Evolutionary conservation across 106 monocot species (phyloP), one percentile per base, ranked within the genome.

Genomic region (Chionographis japonica): DNA sequence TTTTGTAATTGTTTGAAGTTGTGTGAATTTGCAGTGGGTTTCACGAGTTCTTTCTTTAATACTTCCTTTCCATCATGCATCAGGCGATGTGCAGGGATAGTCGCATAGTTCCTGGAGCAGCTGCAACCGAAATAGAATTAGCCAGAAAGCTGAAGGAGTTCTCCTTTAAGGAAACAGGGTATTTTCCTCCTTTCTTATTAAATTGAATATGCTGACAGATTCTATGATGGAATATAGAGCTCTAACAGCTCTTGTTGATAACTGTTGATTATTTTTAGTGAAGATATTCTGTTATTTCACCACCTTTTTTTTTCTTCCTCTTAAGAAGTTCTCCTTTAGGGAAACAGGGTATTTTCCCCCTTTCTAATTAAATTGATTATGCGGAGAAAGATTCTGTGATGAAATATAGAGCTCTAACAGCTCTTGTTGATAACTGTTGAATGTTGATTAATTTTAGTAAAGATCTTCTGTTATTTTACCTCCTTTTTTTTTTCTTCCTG

Each of bases 11-110:
- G 37, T 53, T 9, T 39, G 4, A 13, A 63, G n/a, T 19, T 36
- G 38, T 16, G 10, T 36, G 27, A 3, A 2, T 7, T 8, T n/a
- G 2, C 27, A 38, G 46, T 2, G 12, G 49, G 10, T 65, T 6
- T 65, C n/a, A 1, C 7, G 9, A 38, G 10, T n/a, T 15, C 0
- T 62, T 63, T 16, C 37, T 51, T 37, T 52, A 20, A 66, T 51
- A 0, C 46, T 14, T 54, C 7, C 37, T 40, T 79, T 51, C 35
- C 16, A 17, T 63, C 37, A 13, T 16, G 60, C 17, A 58, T 63
- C 66, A 94, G 95, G 91, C 95, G n/a, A 91, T 95, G 95, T 91
- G 95, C 58, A 74, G 88, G 67, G 95, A 95, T 35, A 91, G 95
- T 71, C 88, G 91, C 19, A 95, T 91, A 17, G 63, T 95, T 81